Evolutionary conservation across 1,284 basidiomycete genomes (phyloP).

Genomic region (Apiotrichum gamsii): DNA sequence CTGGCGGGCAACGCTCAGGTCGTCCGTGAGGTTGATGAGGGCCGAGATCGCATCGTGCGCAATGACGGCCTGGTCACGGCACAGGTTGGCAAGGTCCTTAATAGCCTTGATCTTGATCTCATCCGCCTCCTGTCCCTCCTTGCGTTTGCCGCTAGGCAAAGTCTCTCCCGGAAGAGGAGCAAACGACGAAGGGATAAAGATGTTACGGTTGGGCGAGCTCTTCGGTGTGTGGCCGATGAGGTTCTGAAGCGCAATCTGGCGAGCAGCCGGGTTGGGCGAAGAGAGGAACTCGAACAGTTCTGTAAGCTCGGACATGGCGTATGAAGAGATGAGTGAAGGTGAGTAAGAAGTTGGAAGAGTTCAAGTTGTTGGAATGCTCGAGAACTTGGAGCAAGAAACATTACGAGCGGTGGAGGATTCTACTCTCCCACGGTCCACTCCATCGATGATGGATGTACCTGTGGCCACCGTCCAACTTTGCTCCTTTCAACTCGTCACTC

Average conservation of each 20-base stretch:
- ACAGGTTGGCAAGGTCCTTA: constrained; percentile 70
- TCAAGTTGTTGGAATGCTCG: too few relatives aligned
- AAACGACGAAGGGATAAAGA: constrained; percentile 58
- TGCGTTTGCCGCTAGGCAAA: constrained; percentile 20
- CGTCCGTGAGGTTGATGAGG: constrained; percentile 89
- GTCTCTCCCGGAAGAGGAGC: constrained; percentile 38
- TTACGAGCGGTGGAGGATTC: background rate
- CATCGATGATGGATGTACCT: too few relatives aligned
- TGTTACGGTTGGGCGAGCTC: constrained; percentile 61
- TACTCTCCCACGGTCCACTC: constrained; percentile 22
- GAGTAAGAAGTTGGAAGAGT: background rate
- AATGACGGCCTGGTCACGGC: constrained; percentile 78
- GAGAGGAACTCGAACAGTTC: constrained; percentile 80
- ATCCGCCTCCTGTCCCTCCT: constrained; percentile 51
- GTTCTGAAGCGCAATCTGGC: constrained; percentile 78
- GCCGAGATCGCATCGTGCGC: constrained; percentile 94
- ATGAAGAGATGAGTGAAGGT: background rate
- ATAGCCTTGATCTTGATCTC: constrained; percentile 57
- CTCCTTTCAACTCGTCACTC: background rate
- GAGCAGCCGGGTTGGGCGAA: constrained; percentile 77
- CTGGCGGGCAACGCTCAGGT: constrained; percentile 60
- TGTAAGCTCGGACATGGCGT: constrained; percentile 40
- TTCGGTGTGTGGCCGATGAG: constrained; percentile 71
- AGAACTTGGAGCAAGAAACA: background rate
- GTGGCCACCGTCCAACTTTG: constrained; percentile 1